phyloP scores from a whole-genome alignment of 2,329 filamentous ascomycete species.

The Botrytis galanthina region DNA sequence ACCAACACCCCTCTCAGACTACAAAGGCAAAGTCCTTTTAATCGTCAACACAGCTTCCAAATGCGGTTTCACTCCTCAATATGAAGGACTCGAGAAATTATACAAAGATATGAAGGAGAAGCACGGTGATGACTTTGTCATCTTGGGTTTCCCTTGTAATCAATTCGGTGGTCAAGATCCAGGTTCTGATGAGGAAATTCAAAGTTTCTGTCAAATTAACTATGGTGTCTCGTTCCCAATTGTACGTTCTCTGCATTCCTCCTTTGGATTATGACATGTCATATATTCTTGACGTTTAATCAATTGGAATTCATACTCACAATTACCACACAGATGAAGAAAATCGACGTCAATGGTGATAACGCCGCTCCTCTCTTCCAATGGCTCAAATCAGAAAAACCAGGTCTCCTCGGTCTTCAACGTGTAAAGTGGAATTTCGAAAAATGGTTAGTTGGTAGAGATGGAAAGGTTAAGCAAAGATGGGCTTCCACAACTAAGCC shows the following conservation, averaged over 20 bases:
- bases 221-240: slow-evolving; percentile 93
- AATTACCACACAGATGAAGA: slow-evolving; percentile 54
- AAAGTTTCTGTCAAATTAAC: slow-evolving; percentile 85
- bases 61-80: slow-evolving; percentile 98
- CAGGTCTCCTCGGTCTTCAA: slow-evolving; percentile 85
- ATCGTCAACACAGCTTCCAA: slow-evolving; percentile 98
- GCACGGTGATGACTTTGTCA: slow-evolving; percentile 67
- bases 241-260: slow-evolving; percentile 43
- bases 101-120: slow-evolving; percentile 73
- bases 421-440: slow-evolving; percentile 99
- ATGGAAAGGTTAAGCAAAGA: slow-evolving; percentile 79
- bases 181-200: slow-evolving; percentile 69
- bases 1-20: slow-evolving; percentile 65
- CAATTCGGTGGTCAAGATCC: slow-evolving; percentile 93
- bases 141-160: slow-evolving; percentile 98
- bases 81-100: slow-evolving; percentile 82
- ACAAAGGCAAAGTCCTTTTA: slow-evolving; percentile 90
- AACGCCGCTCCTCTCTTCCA: slow-evolving; percentile 75
- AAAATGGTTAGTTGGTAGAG: slow-evolving; percentile 87
- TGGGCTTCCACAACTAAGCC: slow-evolving; percentile 91
- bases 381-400: slow-evolving; percentile 71
- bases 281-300: not conserved
- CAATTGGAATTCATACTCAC: not conserved
- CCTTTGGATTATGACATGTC: not conserved
- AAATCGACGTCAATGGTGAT: slow-evolving; percentile 91